Conservation (phyloP, 164 flowering plant species). For the Liriodendron chinense region DNA sequence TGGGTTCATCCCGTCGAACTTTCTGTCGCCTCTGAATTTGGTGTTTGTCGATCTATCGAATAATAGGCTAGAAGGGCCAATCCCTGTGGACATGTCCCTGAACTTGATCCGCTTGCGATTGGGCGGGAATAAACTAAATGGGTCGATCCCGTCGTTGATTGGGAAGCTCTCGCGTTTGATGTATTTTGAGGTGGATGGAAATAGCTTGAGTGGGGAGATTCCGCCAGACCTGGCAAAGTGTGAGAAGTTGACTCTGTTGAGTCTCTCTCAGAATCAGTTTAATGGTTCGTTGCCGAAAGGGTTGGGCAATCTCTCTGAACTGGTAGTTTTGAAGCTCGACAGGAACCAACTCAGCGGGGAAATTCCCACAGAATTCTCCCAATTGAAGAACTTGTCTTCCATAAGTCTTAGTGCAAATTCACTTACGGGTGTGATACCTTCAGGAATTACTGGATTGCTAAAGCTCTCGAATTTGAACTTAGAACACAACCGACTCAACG, state of each 20-base stretch:
- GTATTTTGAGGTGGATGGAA: too few relatives aligned
- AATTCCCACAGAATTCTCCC: constrained; percentile 49
- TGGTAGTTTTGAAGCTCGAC: constrained; percentile 61
- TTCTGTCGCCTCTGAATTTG: constrained; percentile 38
- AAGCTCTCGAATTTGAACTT: constrained; percentile 39
- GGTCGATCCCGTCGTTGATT: too few relatives aligned
- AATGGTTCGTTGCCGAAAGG: constrained; percentile 38
- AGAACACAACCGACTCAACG: constrained; percentile 41
- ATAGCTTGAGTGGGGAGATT: too few relatives aligned
- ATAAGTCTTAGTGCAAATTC: constrained; percentile 56
- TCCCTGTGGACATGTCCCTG: constrained; percentile 40
- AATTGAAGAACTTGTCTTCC: constrained; percentile 33
- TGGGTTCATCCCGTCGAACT: constrained; percentile 51
- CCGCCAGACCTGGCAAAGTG: too few relatives aligned
- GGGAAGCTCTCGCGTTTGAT: too few relatives aligned
- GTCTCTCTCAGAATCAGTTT: constrained; percentile 48
- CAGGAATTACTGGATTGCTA: constrained; percentile 31
- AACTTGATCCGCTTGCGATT: constrained; percentile 54
- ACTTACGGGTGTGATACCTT: constrained; percentile 54
- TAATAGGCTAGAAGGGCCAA: constrained; percentile 44
- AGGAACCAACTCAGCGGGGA: constrained; percentile 43
- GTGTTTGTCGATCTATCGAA: constrained; percentile 47
- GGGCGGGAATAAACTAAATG: too few relatives aligned
- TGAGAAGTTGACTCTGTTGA: too few relatives aligned
- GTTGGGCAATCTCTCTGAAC: constrained; percentile 21